phyloP scores from a whole-genome alignment of 2,329 filamentous ascomycete species.

The Ophioceras dolichostomum region DNA sequence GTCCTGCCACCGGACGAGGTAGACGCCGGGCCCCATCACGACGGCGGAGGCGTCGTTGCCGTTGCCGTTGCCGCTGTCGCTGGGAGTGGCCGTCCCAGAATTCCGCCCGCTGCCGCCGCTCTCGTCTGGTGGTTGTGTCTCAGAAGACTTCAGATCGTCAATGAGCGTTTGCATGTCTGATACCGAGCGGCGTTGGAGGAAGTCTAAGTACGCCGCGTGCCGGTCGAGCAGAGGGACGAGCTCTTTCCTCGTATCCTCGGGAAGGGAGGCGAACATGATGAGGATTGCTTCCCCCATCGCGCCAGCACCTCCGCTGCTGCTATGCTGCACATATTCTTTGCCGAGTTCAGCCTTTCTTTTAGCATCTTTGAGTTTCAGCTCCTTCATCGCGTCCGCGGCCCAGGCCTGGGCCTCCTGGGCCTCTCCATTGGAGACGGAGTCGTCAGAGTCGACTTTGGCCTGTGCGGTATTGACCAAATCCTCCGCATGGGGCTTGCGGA shows the following conservation, averaged over 20 bases:
- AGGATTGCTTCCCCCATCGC: conserved; percentile 27
- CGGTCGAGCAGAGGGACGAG: conserved; percentile 42
- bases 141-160: conserved; percentile 15
- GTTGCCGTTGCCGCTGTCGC: conserved; percentile 1
- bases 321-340: background rate
- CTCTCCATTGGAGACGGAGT: conserved; percentile 6
- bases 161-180: conserved; percentile 46
- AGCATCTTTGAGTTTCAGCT: background rate
- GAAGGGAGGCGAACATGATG: conserved; percentile 31
- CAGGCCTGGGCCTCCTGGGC: conserved; percentile 3
- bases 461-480: background rate
- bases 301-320: conserved; percentile 19
- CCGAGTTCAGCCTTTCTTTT: background rate
- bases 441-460: background rate
- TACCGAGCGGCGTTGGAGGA: conserved; percentile 39
- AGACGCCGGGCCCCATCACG: conserved; percentile 54
- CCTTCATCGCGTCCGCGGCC: background rate
- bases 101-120: conserved; percentile 4
- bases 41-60: conserved; percentile 3
- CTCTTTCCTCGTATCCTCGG: conserved; percentile 26
- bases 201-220: conserved; percentile 47
- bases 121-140: no score
- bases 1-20: conserved; percentile 59
- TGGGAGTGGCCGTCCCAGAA: background rate
- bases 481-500: no score